A percentile compares a stretch with the other conserved stretches of the same genome.
Evolutionary conservation across 108 stramenopile genomes (phyloP).

Genomic region (Fragilaria crotonensis): DNA sequence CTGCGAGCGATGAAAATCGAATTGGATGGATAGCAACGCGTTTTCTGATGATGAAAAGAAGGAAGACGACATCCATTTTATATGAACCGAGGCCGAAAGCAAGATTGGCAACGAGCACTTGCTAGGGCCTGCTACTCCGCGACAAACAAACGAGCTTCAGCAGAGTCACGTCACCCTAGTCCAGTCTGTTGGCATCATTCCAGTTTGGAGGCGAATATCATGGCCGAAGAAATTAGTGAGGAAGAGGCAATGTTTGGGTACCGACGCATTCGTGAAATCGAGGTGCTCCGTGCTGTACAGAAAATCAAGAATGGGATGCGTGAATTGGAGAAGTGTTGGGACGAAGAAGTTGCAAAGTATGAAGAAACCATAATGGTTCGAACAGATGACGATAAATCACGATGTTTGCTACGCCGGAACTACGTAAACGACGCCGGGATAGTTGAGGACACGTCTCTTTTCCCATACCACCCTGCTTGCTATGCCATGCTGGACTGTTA

Average conservation of each 20-base stretch:
- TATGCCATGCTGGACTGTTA: slow-evolving; percentile 47
- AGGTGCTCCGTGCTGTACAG: neutral
- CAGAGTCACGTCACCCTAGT: too few relatives aligned
- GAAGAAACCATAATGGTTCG: slow-evolving; percentile 7
- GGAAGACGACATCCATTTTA: too few relatives aligned
- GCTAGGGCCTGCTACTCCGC: too few relatives aligned
- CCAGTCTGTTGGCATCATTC: too few relatives aligned
- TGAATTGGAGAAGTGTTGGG: slow-evolving; percentile 4
- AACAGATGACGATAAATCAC: neutral
- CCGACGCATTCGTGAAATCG: neutral
- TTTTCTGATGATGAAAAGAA: too few relatives aligned
- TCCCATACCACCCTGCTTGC: slow-evolving; percentile 38
- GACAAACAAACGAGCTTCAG: too few relatives aligned
- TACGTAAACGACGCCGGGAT: slow-evolving; percentile 23
- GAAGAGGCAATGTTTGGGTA: neutral
- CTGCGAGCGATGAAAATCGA: too few relatives aligned
- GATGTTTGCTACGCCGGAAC: slow-evolving; percentile 14
- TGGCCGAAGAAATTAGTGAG: neutral
- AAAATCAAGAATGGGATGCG: neutral
- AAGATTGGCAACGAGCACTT: too few relatives aligned
- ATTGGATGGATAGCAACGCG: too few relatives aligned
- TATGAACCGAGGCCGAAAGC: too few relatives aligned
- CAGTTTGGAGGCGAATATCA: too few relatives aligned
- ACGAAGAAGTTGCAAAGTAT: slow-evolving; percentile 9
- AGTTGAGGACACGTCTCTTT: slow-evolving; percentile 26